Evolutionary conservation across 495 filamentous ascomycete species (phyloP).

Genomic region (Neurospora cerealis): DNA sequence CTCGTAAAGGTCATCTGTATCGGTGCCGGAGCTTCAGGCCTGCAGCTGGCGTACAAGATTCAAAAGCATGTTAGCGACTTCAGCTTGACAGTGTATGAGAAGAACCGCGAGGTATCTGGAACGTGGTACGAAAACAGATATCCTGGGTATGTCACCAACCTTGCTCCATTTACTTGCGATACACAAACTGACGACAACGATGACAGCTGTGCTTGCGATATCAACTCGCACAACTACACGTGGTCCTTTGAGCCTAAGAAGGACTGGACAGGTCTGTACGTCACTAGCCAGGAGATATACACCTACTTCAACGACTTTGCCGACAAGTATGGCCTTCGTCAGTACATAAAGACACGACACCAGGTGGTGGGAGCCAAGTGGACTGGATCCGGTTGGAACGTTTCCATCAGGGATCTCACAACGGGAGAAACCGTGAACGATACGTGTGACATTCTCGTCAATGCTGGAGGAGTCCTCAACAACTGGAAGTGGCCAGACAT

Average conservation of each 20-base stretch:
- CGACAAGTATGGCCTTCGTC: slow-evolving; percentile 22
- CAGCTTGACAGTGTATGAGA: neutral
- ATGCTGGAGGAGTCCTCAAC: neutral
- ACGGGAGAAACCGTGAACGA: neutral
- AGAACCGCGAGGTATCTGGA: neutral
- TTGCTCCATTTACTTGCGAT: neutral
- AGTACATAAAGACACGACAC: slow-evolving; percentile 21
- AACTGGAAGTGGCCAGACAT: slow-evolving; percentile 36
- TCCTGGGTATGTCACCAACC: neutral
- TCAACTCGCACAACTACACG: slow-evolving; percentile 11
- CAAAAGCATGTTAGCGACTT: slow-evolving; percentile 4
- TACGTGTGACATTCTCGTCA: neutral
- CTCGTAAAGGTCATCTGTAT: slow-evolving; percentile 12
- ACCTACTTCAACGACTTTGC: slow-evolving; percentile 25
- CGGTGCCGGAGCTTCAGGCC: slow-evolving; percentile 23
- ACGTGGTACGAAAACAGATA: neutral
- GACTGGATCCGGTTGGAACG: slow-evolving; percentile 3
- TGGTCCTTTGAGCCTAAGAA: slow-evolving; percentile 32
- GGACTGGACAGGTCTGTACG: slow-evolving; percentile 31
- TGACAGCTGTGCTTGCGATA: slow-evolving; percentile 2
- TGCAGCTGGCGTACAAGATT: slow-evolving; percentile 18
- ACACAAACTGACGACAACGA: neutral
- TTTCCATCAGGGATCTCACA: neutral
- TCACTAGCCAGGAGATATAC: slow-evolving; percentile 20
- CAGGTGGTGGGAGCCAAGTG: slow-evolving; percentile 22